Evolutionary conservation across 805 yeast species (phyloP).

Genomic region (Ogataea neopini): DNA sequence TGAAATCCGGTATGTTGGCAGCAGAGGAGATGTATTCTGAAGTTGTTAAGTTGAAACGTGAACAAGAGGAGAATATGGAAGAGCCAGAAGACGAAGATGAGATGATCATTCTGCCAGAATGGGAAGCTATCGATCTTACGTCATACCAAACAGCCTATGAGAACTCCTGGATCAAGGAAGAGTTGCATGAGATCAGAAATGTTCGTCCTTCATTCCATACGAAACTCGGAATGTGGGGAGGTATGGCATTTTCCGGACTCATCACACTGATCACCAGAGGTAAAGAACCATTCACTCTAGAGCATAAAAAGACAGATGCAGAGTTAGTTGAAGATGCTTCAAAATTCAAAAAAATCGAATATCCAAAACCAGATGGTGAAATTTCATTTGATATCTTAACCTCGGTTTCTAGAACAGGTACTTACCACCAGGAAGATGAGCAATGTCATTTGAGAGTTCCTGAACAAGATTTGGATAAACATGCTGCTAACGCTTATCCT

Average conservation of each 20-base stretch:
- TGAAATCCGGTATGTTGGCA: conserved; percentile 93
- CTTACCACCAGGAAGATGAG: conserved; percentile 94
- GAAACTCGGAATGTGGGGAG: conserved; percentile 76
- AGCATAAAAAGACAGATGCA: conserved; percentile 68
- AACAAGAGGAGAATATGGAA: conserved; percentile 41
- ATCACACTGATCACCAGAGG: conserved; percentile 81
- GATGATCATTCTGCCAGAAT: conserved; percentile 35
- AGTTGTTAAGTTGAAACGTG: conserved; percentile 48
- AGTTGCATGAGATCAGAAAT: conserved; percentile 81
- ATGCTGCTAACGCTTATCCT: conserved; percentile 70
- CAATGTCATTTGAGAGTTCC: conserved; percentile 79
- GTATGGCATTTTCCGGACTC: conserved; percentile 80
- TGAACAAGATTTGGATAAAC: conserved; percentile 62
- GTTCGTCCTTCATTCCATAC: conserved; percentile 87
- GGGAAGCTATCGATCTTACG: conserved; percentile 50
- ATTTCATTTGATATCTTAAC: conserved; percentile 90
- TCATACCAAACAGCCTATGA: conserved; percentile 65
- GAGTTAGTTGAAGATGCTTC: conserved; percentile 67
- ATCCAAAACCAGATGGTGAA: conserved; percentile 95
- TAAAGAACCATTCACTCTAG: conserved; percentile 83
- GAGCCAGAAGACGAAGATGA: conserved; percentile 43
- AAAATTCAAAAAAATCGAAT: conserved; percentile 68
- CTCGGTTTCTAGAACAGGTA: conserved; percentile 95
- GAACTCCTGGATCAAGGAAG: conserved; percentile 84
- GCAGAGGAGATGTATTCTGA: conserved; percentile 73